phyloP scores from a whole-genome alignment of 176 grass and related monocot species.

The Eleusine indica region DNA sequence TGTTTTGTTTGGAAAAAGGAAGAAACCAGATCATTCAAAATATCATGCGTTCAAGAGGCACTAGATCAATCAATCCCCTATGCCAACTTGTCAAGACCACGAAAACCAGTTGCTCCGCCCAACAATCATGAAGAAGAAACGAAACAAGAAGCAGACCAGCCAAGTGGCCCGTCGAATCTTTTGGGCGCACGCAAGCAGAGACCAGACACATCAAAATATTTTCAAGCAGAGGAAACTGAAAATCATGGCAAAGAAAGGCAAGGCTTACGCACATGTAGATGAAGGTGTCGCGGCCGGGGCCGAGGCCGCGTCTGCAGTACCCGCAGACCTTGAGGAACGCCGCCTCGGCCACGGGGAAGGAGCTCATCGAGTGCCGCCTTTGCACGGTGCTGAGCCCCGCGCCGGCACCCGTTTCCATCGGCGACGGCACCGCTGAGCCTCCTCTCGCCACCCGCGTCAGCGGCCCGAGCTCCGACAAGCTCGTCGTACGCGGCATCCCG shows the following conservation, averaged over 20 bases:
- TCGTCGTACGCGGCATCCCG: conserved; percentile 54
- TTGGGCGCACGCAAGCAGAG: not conserved
- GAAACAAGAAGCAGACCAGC: not conserved
- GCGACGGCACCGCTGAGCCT: not conserved
- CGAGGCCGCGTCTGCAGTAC: conserved; percentile 76
- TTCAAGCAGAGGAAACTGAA: not conserved
- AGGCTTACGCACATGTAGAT: conserved; percentile 69
- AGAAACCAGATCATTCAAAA: conserved; percentile 7
- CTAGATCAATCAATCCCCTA: not conserved
- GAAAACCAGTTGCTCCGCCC: not conserved
- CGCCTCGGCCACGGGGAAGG: conserved; percentile 46
- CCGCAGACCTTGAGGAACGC: conserved; percentile 85
- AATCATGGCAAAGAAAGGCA: not conserved
- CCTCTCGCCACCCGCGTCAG: conserved; percentile 24
- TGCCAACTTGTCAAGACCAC: not conserved
- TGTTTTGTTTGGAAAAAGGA: not conserved
- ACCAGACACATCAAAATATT: not conserved
- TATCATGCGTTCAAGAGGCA: not conserved
- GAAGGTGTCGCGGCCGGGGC: conserved; percentile 87
- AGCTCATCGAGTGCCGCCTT: conserved; percentile 49
- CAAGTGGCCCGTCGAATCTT: not conserved
- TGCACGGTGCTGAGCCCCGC: conserved; percentile 32
- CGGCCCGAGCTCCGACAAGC: conserved; percentile 48
- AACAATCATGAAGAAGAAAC: conserved; percentile 1
- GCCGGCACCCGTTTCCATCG: not conserved